A percentile compares a stretch with the other conserved stretches of the same genome.
Evolutionary conservation across 2,329 filamentous ascomycete species (phyloP).

Genomic region (Colletotrichum sp.): DNA sequence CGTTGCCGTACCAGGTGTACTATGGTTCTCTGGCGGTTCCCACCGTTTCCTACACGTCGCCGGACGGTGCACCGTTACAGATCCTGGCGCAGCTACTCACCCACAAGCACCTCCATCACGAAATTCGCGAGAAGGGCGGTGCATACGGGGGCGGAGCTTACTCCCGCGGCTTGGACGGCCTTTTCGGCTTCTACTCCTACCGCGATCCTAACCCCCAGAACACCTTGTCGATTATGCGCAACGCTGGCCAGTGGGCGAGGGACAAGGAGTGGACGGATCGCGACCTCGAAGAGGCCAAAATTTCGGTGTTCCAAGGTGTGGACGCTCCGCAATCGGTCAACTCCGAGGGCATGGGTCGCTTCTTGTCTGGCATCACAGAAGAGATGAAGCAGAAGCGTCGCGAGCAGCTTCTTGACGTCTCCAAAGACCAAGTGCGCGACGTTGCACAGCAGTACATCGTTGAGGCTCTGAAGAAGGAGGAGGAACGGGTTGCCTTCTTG

Average conservation of each 20-base stretch:
- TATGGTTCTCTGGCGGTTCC: slow-evolving; percentile 85
- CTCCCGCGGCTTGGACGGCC: slow-evolving; percentile 76
- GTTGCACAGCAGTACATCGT: slow-evolving; percentile 86
- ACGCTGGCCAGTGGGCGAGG: slow-evolving; percentile 82
- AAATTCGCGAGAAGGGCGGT: slow-evolving; percentile 96
- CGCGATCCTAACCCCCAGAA: slow-evolving; percentile 94
- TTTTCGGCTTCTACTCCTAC: slow-evolving; percentile 97
- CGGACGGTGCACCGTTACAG: slow-evolving; percentile 79
- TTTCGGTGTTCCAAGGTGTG: slow-evolving; percentile 89
- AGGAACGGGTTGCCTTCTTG: slow-evolving; percentile 74
- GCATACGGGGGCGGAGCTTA: slow-evolving; percentile 95
- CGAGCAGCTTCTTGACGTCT: slow-evolving; percentile 87
- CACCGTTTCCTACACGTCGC: slow-evolving; percentile 81
- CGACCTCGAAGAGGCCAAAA: slow-evolving; percentile 94
- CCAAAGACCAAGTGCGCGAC: slow-evolving; percentile 76
- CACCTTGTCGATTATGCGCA: slow-evolving; percentile 82
- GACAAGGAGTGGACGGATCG: slow-evolving; percentile 82
- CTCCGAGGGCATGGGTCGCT: slow-evolving; percentile 84
- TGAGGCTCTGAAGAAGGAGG: slow-evolving; percentile 62
- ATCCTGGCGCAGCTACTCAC: slow-evolving; percentile 91
- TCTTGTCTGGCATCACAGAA: slow-evolving; percentile 83
- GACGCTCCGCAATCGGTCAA: slow-evolving; percentile 90
- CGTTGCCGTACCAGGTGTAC: slow-evolving; percentile 95
- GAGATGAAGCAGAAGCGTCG: slow-evolving; percentile 88
- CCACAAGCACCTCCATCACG: slow-evolving; percentile 95